phyloP scores from a whole-genome alignment of 1,284 basidiomycete genomes.

The Polyporus tsugae region DNA sequence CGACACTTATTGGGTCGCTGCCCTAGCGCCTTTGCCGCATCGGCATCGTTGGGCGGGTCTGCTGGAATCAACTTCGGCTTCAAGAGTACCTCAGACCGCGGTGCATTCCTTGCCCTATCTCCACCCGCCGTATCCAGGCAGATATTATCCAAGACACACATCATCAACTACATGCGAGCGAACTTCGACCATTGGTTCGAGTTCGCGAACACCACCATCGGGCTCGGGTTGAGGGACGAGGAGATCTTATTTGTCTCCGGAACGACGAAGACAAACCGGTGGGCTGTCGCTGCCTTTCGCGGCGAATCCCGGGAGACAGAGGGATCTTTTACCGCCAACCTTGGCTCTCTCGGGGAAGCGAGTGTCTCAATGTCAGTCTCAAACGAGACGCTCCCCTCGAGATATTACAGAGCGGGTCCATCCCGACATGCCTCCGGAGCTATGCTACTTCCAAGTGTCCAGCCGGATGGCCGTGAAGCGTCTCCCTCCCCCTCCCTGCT shows the following conservation, averaged over 20 bases:
- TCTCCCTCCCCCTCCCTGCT: not conserved
- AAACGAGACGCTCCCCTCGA: not conserved
- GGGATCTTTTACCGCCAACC: conserved; percentile 21
- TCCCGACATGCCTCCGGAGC: not conserved
- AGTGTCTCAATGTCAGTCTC: conserved; percentile 18
- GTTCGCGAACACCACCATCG: conserved; percentile 25
- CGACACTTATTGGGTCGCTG: not conserved
- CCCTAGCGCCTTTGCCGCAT: not conserved
- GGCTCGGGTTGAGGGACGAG: conserved; percentile 22
- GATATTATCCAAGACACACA: conserved; percentile 22
- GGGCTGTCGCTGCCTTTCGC: conserved; percentile 22
- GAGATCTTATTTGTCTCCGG: conserved; percentile 37
- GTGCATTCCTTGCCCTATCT: conserved; percentile 19
- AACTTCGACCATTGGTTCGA: conserved; percentile 32
- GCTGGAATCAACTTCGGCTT: conserved; percentile 19
- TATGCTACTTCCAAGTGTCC: not conserved
- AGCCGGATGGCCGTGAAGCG: not conserved
- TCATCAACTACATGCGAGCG: conserved; percentile 28
- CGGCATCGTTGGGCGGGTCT: not conserved
- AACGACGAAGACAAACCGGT: conserved; percentile 31
- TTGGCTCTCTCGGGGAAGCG: conserved; percentile 13
- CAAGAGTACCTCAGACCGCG: conserved; percentile 19
- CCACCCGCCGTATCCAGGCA: conserved; percentile 7
- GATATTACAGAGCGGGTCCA: conserved; percentile 18
- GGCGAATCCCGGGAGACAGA: conserved; percentile 12